Evolutionary conservation across 1,284 basidiomycete species (phyloP), one percentile per base, ranked within the genome.

Genomic region (Ceratobasidium sp.): DNA sequence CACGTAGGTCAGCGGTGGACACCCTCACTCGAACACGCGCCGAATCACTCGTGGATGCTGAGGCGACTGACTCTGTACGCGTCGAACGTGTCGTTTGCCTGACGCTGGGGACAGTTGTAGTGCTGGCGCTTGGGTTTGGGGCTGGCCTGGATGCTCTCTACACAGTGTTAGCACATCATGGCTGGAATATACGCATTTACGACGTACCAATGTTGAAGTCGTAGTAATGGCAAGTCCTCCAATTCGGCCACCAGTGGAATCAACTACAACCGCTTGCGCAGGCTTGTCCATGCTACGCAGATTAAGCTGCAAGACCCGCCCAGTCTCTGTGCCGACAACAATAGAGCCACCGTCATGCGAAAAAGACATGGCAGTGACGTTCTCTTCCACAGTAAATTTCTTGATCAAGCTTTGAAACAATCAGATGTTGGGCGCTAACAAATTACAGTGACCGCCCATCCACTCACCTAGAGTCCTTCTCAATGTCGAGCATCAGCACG

Each of bases 401-500:
- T 88, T 87, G 76, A 89, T 84, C 46, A 89, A 80, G 14, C 90
- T 91, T 71, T 32, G 23, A 18, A 23, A n/a, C n/a, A n/a, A n/a
- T n/a, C n/a, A n/a, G n/a, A n/a, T n/a, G n/a, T n/a, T 21, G 26
- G 32, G 14, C n/a, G 35, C n/a, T 32, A 26, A 13, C 44, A 52
- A 11, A 21, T n/a, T 6, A 21, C 18, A 32, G 38, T 9, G 13
- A 3, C 28, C 38, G 38, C 6, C 21, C 43, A 50, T 26, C 7
- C 7, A 49, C 62, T 14, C 32, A 73, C 52, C 52, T 62, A n/a
- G 59, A 73, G 41, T 73, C 71, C 61, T 88, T 89, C 75, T 91
- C 90, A 79, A 91, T 92, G 67, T 92, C 90, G 32, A 92, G 78
- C 77, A 92, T 90, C 57, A 92, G 80, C 8, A 92, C 82, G 3